Conservation (phyloP, 768 basidiomycete species). For the Galerina sulciceps region DNA sequence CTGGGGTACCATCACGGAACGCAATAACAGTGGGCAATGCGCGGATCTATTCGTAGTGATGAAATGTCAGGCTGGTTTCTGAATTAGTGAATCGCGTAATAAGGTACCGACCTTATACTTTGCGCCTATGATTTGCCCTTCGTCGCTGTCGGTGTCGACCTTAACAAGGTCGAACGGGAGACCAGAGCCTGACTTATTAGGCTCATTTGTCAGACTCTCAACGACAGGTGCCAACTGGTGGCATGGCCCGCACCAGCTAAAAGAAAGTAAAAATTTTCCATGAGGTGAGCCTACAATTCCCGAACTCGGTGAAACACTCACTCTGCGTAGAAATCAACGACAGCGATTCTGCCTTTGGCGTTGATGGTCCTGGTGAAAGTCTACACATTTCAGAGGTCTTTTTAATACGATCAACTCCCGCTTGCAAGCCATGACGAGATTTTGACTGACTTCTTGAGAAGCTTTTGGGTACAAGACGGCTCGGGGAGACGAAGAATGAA, state of each 20-base stretch:
- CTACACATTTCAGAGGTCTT: slow-evolving; percentile 26
- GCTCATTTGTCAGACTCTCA: slow-evolving; percentile 55
- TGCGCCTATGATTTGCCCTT: slow-evolving; percentile 52
- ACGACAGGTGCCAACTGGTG: slow-evolving; percentile 73
- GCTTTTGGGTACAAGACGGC: slow-evolving; percentile 49
- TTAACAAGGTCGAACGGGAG: slow-evolving; percentile 73
- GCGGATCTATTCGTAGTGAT: slow-evolving; percentile 50
- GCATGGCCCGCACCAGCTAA: slow-evolving; percentile 83
- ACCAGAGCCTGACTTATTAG: slow-evolving; percentile 54
- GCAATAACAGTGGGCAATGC: slow-evolving; percentile 83
- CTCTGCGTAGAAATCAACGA: slow-evolving; percentile 87
- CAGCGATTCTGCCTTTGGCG: slow-evolving; percentile 54
- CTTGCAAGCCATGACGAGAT: neutral
- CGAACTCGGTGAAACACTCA: slow-evolving; percentile 35
- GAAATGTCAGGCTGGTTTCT: neutral
- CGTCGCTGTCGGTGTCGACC: slow-evolving; percentile 63
- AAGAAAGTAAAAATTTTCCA: neutral
- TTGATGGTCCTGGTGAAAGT: slow-evolving; percentile 40
- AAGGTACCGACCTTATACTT: slow-evolving; percentile 49
- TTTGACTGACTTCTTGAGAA: slow-evolving; percentile 43
- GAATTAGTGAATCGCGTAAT: neutral
- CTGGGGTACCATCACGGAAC: slow-evolving; percentile 64
- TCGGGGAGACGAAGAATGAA: slow-evolving; percentile 16
- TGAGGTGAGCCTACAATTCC: neutral
- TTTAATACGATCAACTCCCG: slow-evolving; percentile 16